Conservation (phyloP, 345 rosid genomes). For the Euphorbia pulcherrima region DNA sequence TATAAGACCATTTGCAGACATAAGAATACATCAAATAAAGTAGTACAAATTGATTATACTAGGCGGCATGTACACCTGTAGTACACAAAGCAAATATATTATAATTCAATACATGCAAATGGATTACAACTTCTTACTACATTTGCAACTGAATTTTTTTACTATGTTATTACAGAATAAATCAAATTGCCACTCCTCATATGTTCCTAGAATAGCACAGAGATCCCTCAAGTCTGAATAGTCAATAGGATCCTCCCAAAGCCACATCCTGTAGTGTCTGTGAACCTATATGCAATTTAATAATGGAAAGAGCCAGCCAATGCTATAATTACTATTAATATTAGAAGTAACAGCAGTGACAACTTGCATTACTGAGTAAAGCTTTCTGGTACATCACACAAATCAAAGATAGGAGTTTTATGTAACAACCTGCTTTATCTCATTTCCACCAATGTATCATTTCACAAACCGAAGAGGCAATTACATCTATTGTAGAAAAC, state of each 20-base stretch:
- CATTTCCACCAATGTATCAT: neutral
- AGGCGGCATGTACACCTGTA: neutral
- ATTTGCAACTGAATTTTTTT: neutral
- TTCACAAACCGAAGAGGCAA: neutral
- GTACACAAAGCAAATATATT: neutral
- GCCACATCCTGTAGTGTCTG: neutral
- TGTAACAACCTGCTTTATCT: neutral
- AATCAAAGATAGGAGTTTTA: neutral
- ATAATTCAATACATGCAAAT: neutral
- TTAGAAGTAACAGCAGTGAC: neutral
- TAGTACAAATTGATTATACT: neutral
- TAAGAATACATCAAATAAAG: neutral
- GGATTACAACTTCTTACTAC: neutral
- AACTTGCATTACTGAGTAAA: neutral
- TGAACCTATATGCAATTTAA: neutral
- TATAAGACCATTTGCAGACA: slow-evolving; percentile 25
- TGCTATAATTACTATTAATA: neutral
- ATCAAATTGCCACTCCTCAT: neutral
- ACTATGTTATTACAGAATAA: neutral
- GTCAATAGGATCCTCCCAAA: neutral
- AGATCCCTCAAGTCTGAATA: neutral
- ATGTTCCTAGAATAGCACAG: neutral
- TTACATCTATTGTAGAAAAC: neutral
- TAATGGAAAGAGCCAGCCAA: neutral
- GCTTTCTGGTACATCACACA: neutral